Evolutionary conservation across 148 eudicot species (phyloP), one percentile per base, ranked within the genome.

Genomic region (Chenopodium suecicum): DNA sequence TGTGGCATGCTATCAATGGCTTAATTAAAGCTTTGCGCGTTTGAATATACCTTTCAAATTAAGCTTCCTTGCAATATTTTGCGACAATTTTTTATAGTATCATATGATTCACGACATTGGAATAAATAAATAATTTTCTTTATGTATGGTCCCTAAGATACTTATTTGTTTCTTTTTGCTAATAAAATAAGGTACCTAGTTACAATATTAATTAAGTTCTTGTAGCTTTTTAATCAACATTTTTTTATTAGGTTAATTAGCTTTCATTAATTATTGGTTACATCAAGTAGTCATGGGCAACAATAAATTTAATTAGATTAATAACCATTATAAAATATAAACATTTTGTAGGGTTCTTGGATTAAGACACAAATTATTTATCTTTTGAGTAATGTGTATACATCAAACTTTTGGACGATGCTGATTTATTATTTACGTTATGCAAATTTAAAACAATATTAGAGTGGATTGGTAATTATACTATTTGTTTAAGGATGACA

Each of bases 91-190:
- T 22, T 44, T 70, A 37, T 17, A 44, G 75, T 7, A 46, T 63
- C 70, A 60, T 41, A 60, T 77, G 69, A 60, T 77, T 77, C 70
- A 63, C 1, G 69, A 62, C 70, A 63, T 7, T 72, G 27, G 48
- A 22, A 20, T 20, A 72, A 44, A 16, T 2, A 8, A 72, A 22
- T n/a, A n/a, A 4, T 72, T 19, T 72, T 17, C 25, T 72, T 72
- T 2, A 46, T 44, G 8, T 46, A 72, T 46, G 56, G 54, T 72
- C 54, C 75, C 14, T 72, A 72, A 72, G 27, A 10, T 46, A 44
- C 62, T 13, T 34, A 32, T 41, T 41, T 41, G 44, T 41, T 41
- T 41, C 44, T 41, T 41, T 6, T 41, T 41, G 44, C 6, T 41
- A 41, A 4, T 41, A 41, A 41, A 6, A 41, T 72, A 72, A 46